Percentiles rank a stretch among this genome's conserved stretches.
Evolutionary conservation across 371 early-diverging fungal species (phyloP).

Genomic region (Mucor velutinosus): DNA sequence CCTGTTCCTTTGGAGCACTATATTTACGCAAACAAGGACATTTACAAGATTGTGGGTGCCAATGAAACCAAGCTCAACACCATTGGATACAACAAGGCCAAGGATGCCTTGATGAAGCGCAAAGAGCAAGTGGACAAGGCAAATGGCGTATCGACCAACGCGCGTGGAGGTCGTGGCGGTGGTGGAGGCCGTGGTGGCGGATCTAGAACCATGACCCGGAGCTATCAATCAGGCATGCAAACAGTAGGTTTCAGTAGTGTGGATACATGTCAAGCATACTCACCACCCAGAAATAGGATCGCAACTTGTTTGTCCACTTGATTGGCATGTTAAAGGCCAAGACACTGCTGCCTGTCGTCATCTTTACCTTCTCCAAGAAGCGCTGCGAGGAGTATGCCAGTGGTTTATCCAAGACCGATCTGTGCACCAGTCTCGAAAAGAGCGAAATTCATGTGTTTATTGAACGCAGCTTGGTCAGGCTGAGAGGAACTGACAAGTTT

Average conservation of each 20-base stretch:
- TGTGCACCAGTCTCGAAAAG: constrained; percentile 80
- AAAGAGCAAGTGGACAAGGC: constrained; percentile 51
- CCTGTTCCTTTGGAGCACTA: constrained; percentile 98
- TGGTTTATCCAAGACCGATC: constrained; percentile 75
- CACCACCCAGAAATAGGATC: constrained; percentile 48
- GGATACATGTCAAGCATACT: neutral
- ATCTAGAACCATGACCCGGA: constrained; percentile 35
- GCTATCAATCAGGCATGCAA: constrained; percentile 44
- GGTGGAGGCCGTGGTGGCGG: constrained; percentile 53
- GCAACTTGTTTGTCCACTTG: constrained; percentile 81
- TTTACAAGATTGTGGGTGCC: constrained; percentile 87
- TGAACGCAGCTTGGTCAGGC: constrained; percentile 73
- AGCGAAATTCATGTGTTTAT: constrained; percentile 88
- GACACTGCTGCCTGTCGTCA: constrained; percentile 88
- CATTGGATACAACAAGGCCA: constrained; percentile 65
- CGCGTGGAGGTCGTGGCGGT: constrained; percentile 47
- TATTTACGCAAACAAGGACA: constrained; percentile 82
- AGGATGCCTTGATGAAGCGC: constrained; percentile 58
- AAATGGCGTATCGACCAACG: constrained; percentile 33
- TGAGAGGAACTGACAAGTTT: constrained; percentile 80
- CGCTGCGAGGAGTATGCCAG: constrained; percentile 96
- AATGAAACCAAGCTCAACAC: constrained; percentile 49
- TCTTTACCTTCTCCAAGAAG: constrained; percentile 97
- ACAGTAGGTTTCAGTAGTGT: constrained; percentile 22
- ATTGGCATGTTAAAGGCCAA: constrained; percentile 76